Percentiles rank a stretch among this genome's conserved stretches.
Conservation (phyloP, 768 basidiomycete species). For the Lyophyllum atratum region DNA sequence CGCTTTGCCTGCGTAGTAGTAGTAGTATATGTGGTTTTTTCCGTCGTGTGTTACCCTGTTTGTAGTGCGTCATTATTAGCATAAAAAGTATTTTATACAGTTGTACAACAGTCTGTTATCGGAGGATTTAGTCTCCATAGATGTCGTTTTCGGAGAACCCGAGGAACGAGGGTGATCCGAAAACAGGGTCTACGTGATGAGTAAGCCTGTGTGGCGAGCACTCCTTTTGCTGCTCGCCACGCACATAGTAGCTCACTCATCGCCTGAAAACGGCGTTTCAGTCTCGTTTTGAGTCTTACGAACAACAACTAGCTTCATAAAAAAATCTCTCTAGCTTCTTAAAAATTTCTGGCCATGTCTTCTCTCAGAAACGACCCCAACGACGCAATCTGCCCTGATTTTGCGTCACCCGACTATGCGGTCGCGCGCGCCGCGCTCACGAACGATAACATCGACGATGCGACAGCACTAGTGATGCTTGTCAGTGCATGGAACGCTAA, state of each 20-base stretch:
- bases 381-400: neutral
- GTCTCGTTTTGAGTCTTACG: too few relatives aligned
- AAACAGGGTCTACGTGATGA: too few relatives aligned
- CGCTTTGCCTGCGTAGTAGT: constrained; percentile 19
- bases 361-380: too few relatives aligned
- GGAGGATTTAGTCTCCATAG: too few relatives aligned
- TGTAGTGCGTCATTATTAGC: neutral
- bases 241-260: too few relatives aligned
- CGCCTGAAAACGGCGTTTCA: too few relatives aligned
- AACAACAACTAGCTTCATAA: too few relatives aligned
- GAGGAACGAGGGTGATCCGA: too few relatives aligned
- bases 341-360: neutral
- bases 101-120: neutral
- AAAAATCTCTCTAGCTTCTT: too few relatives aligned
- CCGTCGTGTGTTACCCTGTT: neutral
- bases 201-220: too few relatives aligned
- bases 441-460: neutral
- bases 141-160: too few relatives aligned
- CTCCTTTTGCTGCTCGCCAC: too few relatives aligned
- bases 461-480: neutral
- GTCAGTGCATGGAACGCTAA: neutral
- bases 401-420: neutral
- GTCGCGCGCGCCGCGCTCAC: neutral
- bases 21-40: neutral
- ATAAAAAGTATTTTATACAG: neutral